These are phyloP conservation scores for Auxenochlorella pyrenoidosa DNA, from an alignment of 139 green algal species.

Conservation along the genomic window DNA sequence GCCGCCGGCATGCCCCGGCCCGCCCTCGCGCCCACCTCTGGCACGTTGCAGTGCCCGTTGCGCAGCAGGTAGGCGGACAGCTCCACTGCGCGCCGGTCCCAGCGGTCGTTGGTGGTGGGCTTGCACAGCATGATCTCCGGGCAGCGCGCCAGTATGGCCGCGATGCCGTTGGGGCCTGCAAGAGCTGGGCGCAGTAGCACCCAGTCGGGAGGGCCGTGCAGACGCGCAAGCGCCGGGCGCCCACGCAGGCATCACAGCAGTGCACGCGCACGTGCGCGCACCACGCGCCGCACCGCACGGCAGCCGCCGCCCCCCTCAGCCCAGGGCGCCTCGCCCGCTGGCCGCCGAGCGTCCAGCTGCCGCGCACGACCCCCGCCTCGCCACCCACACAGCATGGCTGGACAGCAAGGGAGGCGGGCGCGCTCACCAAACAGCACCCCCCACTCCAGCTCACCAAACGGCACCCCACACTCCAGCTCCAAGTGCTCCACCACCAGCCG, in stretches of 20 bases:
- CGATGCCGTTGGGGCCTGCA: slow-evolving; percentile 58
- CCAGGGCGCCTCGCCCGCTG: too few species aligned
- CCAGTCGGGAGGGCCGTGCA: too few species aligned
- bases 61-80: slow-evolving; percentile 54
- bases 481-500: slow-evolving; percentile 59
- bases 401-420: background rate
- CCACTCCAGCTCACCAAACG: slow-evolving; percentile 24
- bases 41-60: slow-evolving; percentile 69
- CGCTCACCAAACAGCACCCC: slow-evolving; percentile 41
- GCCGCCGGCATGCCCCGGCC: too few species aligned
- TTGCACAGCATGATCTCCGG: slow-evolving; percentile 75
- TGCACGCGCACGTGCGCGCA: background rate
- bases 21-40: slow-evolving; percentile 30
- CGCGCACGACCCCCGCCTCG: too few species aligned
- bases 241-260: background rate
- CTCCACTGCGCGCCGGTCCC: slow-evolving; percentile 65
- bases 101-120: slow-evolving; percentile 63
- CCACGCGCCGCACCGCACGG: background rate
- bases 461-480: slow-evolving; percentile 50
- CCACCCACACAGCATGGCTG: background rate
- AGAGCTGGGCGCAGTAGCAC: too few species aligned
- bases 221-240: background rate
- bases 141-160: slow-evolving; percentile 44
- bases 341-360: too few species aligned
- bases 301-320: too few species aligned